Conservation (phyloP, 768 basidiomycete species). For the Cystofilobasidium capitatum region DNA sequence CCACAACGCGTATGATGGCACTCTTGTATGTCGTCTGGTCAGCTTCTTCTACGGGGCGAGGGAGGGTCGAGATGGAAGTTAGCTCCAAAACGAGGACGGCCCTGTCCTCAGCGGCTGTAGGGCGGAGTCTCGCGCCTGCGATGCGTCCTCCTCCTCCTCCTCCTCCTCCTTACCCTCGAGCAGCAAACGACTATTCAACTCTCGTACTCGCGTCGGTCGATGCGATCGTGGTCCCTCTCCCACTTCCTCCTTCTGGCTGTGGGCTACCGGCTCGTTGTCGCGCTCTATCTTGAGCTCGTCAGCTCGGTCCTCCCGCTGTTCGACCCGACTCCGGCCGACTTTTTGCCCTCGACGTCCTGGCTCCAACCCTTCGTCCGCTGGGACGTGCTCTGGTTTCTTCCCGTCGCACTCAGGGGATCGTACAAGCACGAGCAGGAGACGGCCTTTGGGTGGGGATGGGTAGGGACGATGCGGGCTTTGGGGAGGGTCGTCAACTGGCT, state of each 20-base stretch:
- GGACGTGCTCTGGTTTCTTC: conserved; percentile 75
- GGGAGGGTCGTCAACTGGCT: conserved; percentile 25
- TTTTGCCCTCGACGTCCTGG: neutral
- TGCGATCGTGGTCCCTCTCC: neutral
- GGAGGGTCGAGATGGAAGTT: no score
- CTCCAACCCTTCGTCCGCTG: conserved; percentile 54
- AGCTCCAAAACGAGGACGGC: no score
- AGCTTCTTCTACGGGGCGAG: no score
- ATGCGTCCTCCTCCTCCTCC: no score
- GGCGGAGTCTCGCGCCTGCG: no score
- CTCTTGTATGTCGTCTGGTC: no score
- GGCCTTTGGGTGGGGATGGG: conserved; percentile 72
- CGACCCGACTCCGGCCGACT: conserved; percentile 24
- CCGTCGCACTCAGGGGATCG: conserved; percentile 50
- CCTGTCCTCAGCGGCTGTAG: no score
- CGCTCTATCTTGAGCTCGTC: conserved; percentile 1
- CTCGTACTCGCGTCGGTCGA: neutral
- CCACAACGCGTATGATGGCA: no score
- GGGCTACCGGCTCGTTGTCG: conserved; percentile 3
- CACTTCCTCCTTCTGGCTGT: conserved; percentile 2
- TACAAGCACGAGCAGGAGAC: conserved; percentile 67
- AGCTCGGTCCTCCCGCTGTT: conserved; percentile 21
- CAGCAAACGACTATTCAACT: neutral
- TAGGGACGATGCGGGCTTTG: conserved; percentile 47
- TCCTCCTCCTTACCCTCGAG: no score